These are phyloP conservation scores for Spirogloea muscicola DNA, from an alignment of 139 green algal species.

Conservation along the genomic window DNA sequence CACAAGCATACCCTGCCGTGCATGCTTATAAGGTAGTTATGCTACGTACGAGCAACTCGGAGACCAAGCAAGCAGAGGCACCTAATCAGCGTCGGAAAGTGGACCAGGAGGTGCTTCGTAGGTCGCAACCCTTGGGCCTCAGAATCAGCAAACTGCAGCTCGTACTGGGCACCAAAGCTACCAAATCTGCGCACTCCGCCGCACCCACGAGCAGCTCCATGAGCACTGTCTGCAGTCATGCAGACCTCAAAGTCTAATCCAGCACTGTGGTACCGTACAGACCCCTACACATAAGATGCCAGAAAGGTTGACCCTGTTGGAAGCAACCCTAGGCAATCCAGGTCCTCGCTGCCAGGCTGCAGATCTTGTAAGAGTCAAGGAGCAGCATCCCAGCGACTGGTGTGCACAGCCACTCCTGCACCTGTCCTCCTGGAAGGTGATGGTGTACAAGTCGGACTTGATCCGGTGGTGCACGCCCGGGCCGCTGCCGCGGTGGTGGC, in stretches of 20 bases:
- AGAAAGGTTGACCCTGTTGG: not conserved
- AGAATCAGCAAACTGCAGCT: not conserved
- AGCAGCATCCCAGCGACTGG: not conserved
- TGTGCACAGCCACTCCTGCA: not conserved
- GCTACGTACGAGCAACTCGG: not conserved
- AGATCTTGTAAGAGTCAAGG: not conserved
- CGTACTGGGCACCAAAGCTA: conserved; percentile 1
- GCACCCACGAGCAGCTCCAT: too few relatives aligned
- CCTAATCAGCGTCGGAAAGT: conserved; percentile 31
- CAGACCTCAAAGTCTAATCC: not conserved
- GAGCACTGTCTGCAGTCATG: not conserved
- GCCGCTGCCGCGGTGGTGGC: not conserved
- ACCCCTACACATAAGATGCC: not conserved
- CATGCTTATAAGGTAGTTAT: too few relatives aligned
- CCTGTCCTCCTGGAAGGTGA: not conserved
- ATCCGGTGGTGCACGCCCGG: not conserved
- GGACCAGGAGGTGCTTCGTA: conserved; percentile 14
- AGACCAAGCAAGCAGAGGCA: not conserved
- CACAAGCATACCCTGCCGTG: too few relatives aligned
- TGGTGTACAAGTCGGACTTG: not conserved
- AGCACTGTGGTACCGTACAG: too few relatives aligned
- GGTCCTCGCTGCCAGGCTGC: not conserved
- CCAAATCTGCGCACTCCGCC: too few relatives aligned
- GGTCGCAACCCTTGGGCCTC: not conserved
- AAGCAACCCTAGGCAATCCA: not conserved